Conservation (phyloP, 441 rosid genomes). For the Gossypium trilobum region DNA sequence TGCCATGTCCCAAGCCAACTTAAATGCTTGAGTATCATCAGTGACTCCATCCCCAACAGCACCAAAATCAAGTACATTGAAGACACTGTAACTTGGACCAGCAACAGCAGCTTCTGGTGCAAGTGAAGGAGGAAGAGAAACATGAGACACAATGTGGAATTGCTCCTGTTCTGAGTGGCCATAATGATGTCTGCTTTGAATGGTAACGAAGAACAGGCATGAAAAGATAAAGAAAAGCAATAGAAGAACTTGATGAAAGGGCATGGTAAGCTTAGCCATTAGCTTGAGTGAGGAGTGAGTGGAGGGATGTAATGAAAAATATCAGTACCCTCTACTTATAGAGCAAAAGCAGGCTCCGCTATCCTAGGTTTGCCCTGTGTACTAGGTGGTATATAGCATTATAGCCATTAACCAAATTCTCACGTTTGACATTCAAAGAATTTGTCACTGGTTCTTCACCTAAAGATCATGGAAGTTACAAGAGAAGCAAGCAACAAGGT, state of each 20-base stretch:
- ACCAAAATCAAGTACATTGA: slow-evolving; percentile 30
- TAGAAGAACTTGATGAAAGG: background rate
- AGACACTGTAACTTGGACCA: slow-evolving; percentile 16
- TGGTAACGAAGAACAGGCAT: background rate
- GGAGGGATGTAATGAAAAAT: background rate
- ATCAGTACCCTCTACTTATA: background rate
- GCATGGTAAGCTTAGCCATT: slow-evolving; percentile 2
- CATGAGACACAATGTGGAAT: background rate
- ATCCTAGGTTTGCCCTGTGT: slow-evolving; percentile 2
- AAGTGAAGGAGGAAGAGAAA: slow-evolving; percentile 14
- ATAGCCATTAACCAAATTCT: slow-evolving; percentile 18
- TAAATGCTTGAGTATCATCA: slow-evolving; percentile 31
- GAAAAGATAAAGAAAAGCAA: slow-evolving; percentile 6
- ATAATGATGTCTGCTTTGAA: slow-evolving; percentile 9
- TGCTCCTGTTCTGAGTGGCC: background rate
- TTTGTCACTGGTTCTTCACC: slow-evolving; percentile 24
- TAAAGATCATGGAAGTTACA: background rate
- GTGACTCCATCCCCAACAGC: slow-evolving; percentile 27
- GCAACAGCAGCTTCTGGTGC: slow-evolving; percentile 3
- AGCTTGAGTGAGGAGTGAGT: background rate
- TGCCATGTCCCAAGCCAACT: slow-evolving; percentile 32
- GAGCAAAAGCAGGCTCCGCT: background rate
- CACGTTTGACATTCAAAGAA: slow-evolving; percentile 24
- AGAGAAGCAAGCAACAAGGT: background rate
- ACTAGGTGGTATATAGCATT: slow-evolving; percentile 25